Base-by-base conservation (phyloP, 2,329 filamentous ascomycete genomes). In the Niveomyces coronatus region DNA sequence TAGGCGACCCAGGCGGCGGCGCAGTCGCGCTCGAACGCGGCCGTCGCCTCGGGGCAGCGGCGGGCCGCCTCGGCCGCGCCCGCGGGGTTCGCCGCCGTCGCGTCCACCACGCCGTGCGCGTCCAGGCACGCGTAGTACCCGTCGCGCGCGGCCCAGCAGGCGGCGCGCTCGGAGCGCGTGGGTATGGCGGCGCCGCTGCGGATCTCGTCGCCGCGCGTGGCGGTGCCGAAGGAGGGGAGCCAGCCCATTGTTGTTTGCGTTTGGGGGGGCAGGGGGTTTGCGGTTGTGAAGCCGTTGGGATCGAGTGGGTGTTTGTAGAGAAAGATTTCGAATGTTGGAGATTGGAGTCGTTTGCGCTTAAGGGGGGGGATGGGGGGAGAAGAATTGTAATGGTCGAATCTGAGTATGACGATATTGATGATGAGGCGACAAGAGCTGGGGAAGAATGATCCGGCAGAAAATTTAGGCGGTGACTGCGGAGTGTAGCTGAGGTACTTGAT, bases 1-100 rank as follows among this genome's bases (percentile, higher is more conserved):
- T 98, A 96, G 63, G 87, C 86, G 44, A 95, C 91, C 91, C 91
- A 98, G 56, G 87, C 88, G 42, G 70, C 73, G 14, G 87, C 86
- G 60, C 91, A 98, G 56, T 89, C 84, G 50, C 72, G 71, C 63
- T 94, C 86, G 53, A 96, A 94, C 41, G 68, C 72, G 20, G 51
- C 54, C 17, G 53, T 53, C 56, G 69, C 55, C 29, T 45, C 41
- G 17, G 57, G 55, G 44, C 69, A 73, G 26, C 58, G 56, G 38
- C 53, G 56, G 6, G 50, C 52, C 2, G 60, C 54, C 5, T 45
- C 49, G 34, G 59, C 56, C 23, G 62, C 62, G 6, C 51, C 54
- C n/a, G n/a, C n/a, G n/a, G n/a, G 55, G 51, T 44, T 67, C 60
- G 50, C 65, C 64, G 46, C n/a, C n/a, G 59, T 49, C 14, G 68